Conservation (phyloP, 169 alveolate genomes). For the Pseudocohnilembus persalinus region DNA sequence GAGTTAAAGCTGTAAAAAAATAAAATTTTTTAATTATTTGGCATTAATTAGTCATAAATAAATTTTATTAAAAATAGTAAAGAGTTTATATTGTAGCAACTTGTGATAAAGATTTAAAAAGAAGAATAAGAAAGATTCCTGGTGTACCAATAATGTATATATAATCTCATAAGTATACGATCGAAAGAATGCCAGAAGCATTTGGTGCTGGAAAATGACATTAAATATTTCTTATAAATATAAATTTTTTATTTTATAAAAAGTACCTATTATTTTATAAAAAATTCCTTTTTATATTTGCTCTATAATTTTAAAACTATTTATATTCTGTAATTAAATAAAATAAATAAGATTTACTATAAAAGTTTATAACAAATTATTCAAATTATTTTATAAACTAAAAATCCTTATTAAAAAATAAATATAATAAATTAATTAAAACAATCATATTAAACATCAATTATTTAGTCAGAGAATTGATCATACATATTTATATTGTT, state of each 20-base stretch:
- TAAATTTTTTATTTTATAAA: no score
- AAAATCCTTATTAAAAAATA: no score
- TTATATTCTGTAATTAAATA: no score
- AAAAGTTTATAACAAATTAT: no score
- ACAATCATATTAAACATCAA: no score
- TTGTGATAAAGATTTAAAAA: constrained; percentile 97
- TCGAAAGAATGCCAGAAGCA: constrained; percentile 97
- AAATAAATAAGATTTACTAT: no score
- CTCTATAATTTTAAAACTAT: no score
- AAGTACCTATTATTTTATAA: not conserved
- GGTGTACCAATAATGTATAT: constrained; percentile 99
- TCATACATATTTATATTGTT: no score
- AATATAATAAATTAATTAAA: no score
- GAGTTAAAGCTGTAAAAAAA: constrained; percentile 74
- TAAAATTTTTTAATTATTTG: not conserved
- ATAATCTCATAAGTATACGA: constrained; percentile 93
- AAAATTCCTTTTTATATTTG: no score
- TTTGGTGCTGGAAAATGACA: constrained; percentile 64
- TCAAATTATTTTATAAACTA: no score
- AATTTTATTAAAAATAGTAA: constrained; percentile 69
- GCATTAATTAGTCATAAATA: not conserved
- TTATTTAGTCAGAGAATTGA: no score
- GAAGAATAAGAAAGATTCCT: constrained; percentile 97
- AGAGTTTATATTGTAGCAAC: constrained; percentile 98
- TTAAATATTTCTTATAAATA: not conserved